phyloP scores from a whole-genome alignment of 2,329 filamentous ascomycete genomes.

The Clonostachys sp. region DNA sequence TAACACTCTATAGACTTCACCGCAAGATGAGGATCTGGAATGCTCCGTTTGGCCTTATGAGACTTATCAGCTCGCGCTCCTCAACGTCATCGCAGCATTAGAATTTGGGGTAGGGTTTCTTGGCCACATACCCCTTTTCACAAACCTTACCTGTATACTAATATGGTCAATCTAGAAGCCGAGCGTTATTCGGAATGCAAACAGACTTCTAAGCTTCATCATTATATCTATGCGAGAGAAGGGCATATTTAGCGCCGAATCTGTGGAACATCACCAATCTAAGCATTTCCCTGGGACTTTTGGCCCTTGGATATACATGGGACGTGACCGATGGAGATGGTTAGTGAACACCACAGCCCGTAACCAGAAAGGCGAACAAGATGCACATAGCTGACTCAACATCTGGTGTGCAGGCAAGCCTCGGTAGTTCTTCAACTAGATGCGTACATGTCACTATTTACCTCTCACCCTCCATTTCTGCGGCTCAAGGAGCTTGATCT shows the following conservation, averaged over 20 bases:
- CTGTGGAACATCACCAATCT: slow-evolving; percentile 24
- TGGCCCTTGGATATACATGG: slow-evolving; percentile 20
- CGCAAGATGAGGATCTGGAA: neutral
- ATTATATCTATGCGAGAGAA: slow-evolving; percentile 24
- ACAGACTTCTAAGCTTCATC: slow-evolving; percentile 18
- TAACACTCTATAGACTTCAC: neutral
- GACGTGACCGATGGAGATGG: too few relatives aligned
- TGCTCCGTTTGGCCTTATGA: neutral
- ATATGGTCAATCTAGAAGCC: too few relatives aligned
- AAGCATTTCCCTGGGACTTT: slow-evolving; percentile 28
- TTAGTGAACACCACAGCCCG: too few relatives aligned
- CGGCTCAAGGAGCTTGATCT: slow-evolving; percentile 29
- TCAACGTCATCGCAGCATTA: slow-evolving; percentile 13
- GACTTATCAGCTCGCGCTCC: neutral
- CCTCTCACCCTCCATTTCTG: slow-evolving; percentile 20
- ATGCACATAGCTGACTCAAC: slow-evolving; percentile 20
- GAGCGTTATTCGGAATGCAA: neutral
- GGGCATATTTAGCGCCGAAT: slow-evolving; percentile 26
- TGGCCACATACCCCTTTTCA: slow-evolving; percentile 31
- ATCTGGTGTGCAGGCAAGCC: slow-evolving; percentile 27
- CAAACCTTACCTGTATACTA: slow-evolving; percentile 19
- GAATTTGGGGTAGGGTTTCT: slow-evolving; percentile 23
- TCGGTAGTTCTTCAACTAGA: slow-evolving; percentile 30
- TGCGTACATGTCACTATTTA: slow-evolving; percentile 23
- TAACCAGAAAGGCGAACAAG: neutral